Evolutionary conservation across 2,329 filamentous ascomycete genomes (phyloP).

Genomic region (Lasiodiplodia hormozganensis): DNA sequence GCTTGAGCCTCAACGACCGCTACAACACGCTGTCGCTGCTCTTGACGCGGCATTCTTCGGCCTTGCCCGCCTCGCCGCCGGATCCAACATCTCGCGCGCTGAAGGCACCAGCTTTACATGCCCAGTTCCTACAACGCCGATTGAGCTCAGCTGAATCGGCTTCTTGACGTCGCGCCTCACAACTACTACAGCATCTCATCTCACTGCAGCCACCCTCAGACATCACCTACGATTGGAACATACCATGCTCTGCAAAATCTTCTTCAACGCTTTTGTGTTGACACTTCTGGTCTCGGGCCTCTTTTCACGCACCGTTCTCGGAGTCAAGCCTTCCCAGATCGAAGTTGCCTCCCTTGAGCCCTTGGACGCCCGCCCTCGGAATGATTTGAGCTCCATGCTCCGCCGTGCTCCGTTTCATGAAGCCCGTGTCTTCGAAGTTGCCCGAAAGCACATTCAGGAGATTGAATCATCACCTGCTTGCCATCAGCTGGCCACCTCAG

Average conservation of each 20-base stretch:
- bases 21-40: not conserved
- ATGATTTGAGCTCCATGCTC: constrained; percentile 33
- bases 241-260: not conserved
- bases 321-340: not conserved
- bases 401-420: constrained; percentile 33
- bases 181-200: not conserved
- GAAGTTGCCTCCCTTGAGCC: not conserved
- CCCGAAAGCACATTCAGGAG: constrained; percentile 43
- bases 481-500: constrained; percentile 59
- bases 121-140: not conserved
- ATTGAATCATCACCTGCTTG: constrained; percentile 58
- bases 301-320: not conserved
- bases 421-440: constrained; percentile 30
- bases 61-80: not conserved
- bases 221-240: not conserved
- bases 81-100: constrained; percentile 17
- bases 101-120: not conserved
- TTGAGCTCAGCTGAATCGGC: not conserved
- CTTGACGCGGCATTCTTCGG: not conserved
- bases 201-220: not conserved
- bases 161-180: not conserved
- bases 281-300: not conserved
- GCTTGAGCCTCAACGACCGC: not conserved
- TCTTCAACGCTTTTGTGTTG: not conserved
- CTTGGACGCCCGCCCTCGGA: not conserved